Percentiles rank a stretch among this genome's conserved stretches.
Evolutionary conservation across 495 filamentous ascomycete genomes (phyloP).

Genomic region (Aspergillus sparsus): DNA sequence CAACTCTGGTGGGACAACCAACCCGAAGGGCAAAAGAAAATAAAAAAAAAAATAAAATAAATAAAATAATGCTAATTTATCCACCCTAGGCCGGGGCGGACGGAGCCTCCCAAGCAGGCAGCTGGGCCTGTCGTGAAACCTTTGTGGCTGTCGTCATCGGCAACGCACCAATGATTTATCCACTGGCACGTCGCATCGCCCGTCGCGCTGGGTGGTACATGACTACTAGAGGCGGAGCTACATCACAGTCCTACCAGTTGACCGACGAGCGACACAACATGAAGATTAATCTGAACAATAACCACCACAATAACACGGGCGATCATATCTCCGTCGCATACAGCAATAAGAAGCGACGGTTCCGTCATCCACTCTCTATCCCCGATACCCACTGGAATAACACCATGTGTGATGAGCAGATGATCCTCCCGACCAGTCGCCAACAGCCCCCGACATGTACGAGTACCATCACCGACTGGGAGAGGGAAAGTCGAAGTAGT

Average conservation of each 20-base stretch:
- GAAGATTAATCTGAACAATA: background rate
- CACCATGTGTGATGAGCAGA: slow-evolving; percentile 45
- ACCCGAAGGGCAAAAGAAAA: background rate
- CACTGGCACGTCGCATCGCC: slow-evolving; percentile 44
- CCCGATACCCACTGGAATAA: slow-evolving; percentile 44
- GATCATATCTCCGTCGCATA: slow-evolving; percentile 1
- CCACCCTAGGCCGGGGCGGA: slow-evolving; percentile 42
- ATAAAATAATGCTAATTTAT: background rate
- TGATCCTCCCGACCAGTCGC: slow-evolving; percentile 34
- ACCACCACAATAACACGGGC: background rate
- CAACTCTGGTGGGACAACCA: background rate
- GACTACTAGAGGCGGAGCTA: slow-evolving; percentile 18
- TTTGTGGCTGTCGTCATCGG: slow-evolving; percentile 62
- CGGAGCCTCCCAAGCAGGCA: slow-evolving; percentile 55
- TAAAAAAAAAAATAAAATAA: slow-evolving; percentile 12
- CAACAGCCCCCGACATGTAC: slow-evolving; percentile 11
- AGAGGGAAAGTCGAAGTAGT: slow-evolving; percentile 1
- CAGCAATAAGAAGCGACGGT: slow-evolving; percentile 29
- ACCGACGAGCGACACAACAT: slow-evolving; percentile 18
- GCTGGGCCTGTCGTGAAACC: slow-evolving; percentile 64
- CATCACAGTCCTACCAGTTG: slow-evolving; percentile 33
- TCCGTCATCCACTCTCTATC: slow-evolving; percentile 42
- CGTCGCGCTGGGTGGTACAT: slow-evolving; percentile 37
- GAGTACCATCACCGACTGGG: slow-evolving; percentile 4
- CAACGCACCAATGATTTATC: slow-evolving; percentile 63